Percentiles rank a stretch among this genome's conserved stretches.
phyloP scores from a whole-genome alignment of 345 rosid species.

The Ceriops zippeliana region DNA sequence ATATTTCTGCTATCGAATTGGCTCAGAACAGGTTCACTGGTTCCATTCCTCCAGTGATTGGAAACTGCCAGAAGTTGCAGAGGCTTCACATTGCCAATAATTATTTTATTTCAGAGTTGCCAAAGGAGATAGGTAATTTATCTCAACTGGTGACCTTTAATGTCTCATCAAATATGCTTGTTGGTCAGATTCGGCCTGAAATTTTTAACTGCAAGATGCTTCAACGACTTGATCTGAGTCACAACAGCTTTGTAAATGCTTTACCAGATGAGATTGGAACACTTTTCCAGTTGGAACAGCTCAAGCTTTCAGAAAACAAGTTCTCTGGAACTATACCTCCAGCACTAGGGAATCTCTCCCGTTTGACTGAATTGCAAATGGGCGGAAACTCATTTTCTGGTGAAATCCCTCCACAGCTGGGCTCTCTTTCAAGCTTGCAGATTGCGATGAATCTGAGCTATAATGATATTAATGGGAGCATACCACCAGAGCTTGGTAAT shows the following conservation, averaged over 20 bases:
- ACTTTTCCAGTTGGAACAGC: conserved; percentile 64
- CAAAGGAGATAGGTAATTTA: conserved; percentile 60
- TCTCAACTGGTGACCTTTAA: conserved; percentile 65
- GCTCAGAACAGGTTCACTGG: conserved; percentile 67
- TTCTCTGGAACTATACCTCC: conserved; percentile 54
- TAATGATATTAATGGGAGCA: conserved; percentile 58
- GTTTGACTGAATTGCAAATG: conserved; percentile 77
- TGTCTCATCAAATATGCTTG: conserved; percentile 67
- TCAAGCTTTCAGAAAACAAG: conserved; percentile 69
- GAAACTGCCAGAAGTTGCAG: conserved; percentile 55
- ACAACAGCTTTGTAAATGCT: conserved; percentile 51
- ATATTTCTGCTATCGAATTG: conserved; percentile 74
- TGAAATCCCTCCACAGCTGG: conserved; percentile 55
- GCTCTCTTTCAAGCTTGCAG: conserved; percentile 62
- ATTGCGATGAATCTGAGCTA: conserved; percentile 78
- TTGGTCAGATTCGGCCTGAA: conserved; percentile 59
- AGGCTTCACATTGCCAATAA: conserved; percentile 69
- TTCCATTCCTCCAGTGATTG: conserved; percentile 52
- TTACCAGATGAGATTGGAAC: conserved; percentile 64
- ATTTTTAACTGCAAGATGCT: conserved; percentile 59
- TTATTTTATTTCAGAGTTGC: conserved; percentile 50
- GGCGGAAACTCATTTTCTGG: conserved; percentile 74
- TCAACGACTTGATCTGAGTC: conserved; percentile 85
- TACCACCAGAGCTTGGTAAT: conserved; percentile 66
- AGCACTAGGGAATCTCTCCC: conserved; percentile 56